phyloP scores from a whole-genome alignment of 306 rosid species.

The Morella rubra region DNA sequence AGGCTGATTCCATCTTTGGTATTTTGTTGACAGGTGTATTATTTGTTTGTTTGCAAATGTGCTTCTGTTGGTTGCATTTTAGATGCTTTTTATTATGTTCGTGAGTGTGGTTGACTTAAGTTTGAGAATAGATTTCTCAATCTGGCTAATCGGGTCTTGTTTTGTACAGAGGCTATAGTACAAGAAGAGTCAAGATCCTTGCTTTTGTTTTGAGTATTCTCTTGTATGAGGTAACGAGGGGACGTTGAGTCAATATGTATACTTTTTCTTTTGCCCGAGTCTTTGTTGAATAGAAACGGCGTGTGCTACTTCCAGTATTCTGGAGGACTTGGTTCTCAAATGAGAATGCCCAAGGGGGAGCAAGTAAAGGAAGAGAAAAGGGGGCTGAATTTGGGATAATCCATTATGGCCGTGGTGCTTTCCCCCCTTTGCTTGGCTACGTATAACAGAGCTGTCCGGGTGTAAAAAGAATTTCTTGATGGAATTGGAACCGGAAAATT shows the following conservation, averaged over 20 bases:
- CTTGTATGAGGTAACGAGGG: neutral
- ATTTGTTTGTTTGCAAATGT: neutral
- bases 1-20: neutral
- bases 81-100: neutral
- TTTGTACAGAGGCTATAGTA: neutral
- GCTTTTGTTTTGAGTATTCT: neutral
- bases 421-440: neutral
- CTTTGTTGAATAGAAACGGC: neutral
- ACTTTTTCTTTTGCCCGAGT: neutral
- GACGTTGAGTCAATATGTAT: neutral
- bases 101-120: neutral
- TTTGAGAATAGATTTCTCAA: neutral
- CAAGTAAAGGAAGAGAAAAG: neutral
- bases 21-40: neutral
- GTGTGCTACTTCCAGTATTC: neutral
- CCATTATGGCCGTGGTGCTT: neutral
- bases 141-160: neutral
- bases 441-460: neutral
- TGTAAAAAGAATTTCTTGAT: neutral
- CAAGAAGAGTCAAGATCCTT: neutral
- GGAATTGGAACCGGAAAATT: no score
- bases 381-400: slow-evolving; percentile 6
- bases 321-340: neutral
- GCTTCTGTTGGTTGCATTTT: neutral
- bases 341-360: neutral